Conservation (phyloP, 352 stramenopile species). For the Phytophthora tentaculata region DNA sequence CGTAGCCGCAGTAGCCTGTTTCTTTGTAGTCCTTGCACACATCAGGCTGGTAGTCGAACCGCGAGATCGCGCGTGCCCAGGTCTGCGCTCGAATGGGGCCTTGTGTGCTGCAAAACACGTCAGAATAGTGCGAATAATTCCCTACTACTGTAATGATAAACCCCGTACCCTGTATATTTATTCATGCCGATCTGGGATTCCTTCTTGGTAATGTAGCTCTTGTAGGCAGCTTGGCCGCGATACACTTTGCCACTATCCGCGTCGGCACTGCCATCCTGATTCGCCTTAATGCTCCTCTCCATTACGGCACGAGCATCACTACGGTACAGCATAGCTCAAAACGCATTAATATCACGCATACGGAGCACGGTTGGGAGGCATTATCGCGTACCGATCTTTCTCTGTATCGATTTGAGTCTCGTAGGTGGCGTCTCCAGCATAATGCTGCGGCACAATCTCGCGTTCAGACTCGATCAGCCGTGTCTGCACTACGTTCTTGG, state of each 20-base stretch:
- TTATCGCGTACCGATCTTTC: slow-evolving; percentile 56
- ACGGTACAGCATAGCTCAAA: slow-evolving; percentile 3
- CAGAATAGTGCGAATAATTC: no score
- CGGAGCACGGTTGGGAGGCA: background rate
- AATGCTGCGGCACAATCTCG: slow-evolving; percentile 79
- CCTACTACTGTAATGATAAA: no score
- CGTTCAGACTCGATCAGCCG: slow-evolving; percentile 71
- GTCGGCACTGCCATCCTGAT: slow-evolving; percentile 73
- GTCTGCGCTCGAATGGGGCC: slow-evolving; percentile 95
- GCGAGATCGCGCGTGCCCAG: slow-evolving; percentile 94
- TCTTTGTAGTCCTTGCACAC: slow-evolving; percentile 99
- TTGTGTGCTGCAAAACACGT: slow-evolving; percentile 85
- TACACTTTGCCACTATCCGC: slow-evolving; percentile 82
- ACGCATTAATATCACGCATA: background rate
- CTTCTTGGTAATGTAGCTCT: slow-evolving; percentile 90
- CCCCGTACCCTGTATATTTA: slow-evolving; percentile 85
- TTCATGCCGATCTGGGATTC: slow-evolving; percentile 89
- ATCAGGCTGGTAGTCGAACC: slow-evolving; percentile 98
- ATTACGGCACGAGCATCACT: slow-evolving; percentile 81
- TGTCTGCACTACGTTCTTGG: slow-evolving; percentile 67
- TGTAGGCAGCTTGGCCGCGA: slow-evolving; percentile 82
- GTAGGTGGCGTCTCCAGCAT: slow-evolving; percentile 84
- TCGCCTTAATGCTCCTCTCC: slow-evolving; percentile 80
- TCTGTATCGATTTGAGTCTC: slow-evolving; percentile 86
- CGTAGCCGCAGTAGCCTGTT: slow-evolving; percentile 99